Evolutionary conservation across 208 protist species (phyloP), one percentile per base, ranked within the genome.

Genomic region (Acanthamoeba divionensis): DNA sequence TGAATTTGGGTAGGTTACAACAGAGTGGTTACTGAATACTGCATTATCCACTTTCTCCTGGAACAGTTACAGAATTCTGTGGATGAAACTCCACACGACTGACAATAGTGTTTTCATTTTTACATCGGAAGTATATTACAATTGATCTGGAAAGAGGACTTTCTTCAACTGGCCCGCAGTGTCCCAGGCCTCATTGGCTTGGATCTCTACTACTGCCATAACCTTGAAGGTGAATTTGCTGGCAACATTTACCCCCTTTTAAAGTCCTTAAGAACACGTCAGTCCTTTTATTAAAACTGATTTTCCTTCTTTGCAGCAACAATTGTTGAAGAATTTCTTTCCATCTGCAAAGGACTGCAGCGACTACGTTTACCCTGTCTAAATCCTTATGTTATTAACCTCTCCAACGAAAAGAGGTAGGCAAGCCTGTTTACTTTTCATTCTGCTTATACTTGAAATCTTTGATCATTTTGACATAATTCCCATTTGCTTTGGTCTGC

Each of bases 131-230:
- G 36, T 41, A 41, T 41, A 41, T 41, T 41, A 41, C 36, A 41
- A 12, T 52, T 50, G 24, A 69, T 87, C 10, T 87, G 77, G 75
- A 85, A 85, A 60, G 77, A 87, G 15, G 77, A 87, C 26, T 87
- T 87, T 26, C 24, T 55, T 36, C 31, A 87, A 3, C 36, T 87
- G 55, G 77, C 77, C 5, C 54, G 36, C n/a, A 67, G 54, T 38
- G 52, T 36, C 38, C 9, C 44, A 26, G 55, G 38, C 0, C 77
- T 87, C 10, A 87, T 60, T 10, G 52, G 36, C 15, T 41, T 87
- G n/a, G 77, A 87, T 26, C 55, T 87, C 26, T 87, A 87, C 41
- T 87, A 87, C 21, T 45, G 44, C 13, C 50, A 87, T 31, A 87
- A 87, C 55, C 36, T 87, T 63, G 26, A 24, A 24, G 55, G 55